These are phyloP conservation scores for Byssochlamys sp. DNA, from an alignment of 2,329 filamentous ascomycete genomes.

Conservation along the genomic window DNA sequence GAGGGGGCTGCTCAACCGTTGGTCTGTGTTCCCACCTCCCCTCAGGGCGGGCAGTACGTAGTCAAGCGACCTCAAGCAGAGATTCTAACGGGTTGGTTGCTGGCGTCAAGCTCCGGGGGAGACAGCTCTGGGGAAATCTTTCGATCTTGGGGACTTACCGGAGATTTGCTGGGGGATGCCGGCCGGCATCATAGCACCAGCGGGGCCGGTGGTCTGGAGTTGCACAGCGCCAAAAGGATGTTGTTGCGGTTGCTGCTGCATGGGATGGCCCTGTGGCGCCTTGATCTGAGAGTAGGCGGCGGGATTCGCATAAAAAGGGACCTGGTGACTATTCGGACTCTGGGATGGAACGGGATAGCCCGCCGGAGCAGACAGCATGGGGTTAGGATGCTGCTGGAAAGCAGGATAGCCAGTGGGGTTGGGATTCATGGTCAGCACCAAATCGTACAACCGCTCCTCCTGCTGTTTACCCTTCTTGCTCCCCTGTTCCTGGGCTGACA, in stretches of 20 bases:
- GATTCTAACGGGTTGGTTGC: background rate
- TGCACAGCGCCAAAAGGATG: conserved; percentile 28
- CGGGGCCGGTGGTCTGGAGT: conserved; percentile 24
- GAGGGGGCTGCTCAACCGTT: background rate
- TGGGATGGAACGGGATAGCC: conserved; percentile 27
- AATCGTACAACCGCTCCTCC: background rate
- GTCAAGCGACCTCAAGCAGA: background rate
- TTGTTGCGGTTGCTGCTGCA: conserved; percentile 19
- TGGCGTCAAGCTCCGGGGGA: background rate
- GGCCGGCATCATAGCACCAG: conserved; percentile 30
- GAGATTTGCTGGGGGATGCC: conserved; percentile 26
- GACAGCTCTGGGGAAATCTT: background rate
- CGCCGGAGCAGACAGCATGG: conserved; percentile 10
- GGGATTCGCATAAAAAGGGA: conserved; percentile 27
- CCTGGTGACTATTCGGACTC: conserved; percentile 14
- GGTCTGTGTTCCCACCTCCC: background rate
- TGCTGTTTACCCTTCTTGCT: background rate
- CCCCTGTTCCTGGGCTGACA: conserved; percentile 6
- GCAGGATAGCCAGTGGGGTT: conserved; percentile 20
- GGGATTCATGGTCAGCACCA: conserved; percentile 18
- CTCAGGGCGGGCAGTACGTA: background rate
- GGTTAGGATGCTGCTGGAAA: conserved; percentile 11
- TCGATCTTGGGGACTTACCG: conserved; percentile 14
- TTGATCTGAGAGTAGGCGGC: conserved; percentile 24
- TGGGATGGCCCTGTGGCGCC: conserved; percentile 10